These are phyloP conservation scores for Quaeritorhiza haematococci DNA, from an alignment of 371 early-diverging fungal genomes.

Conservation along the genomic window DNA sequence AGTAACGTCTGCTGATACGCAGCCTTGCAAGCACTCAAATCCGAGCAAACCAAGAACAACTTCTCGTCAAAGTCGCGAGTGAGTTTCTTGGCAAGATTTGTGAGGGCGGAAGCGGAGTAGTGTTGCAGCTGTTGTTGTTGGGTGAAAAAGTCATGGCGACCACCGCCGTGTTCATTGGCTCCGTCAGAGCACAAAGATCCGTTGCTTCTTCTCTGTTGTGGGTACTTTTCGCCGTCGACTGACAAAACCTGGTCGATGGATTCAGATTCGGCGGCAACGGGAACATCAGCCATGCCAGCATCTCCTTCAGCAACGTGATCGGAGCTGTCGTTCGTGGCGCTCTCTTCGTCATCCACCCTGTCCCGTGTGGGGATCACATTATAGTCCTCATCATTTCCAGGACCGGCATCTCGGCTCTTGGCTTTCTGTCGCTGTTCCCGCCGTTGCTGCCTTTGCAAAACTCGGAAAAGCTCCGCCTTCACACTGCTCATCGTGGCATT, in stretches of 20 bases:
- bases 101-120: no score
- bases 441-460: no score
- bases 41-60: conserved; percentile 33
- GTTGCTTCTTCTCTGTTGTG: background rate
- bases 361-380: conserved; percentile 17
- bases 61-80: conserved; percentile 42
- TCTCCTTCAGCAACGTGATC: background rate
- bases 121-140: background rate
- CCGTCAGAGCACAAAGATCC: background rate
- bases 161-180: background rate
- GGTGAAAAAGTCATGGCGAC: background rate
- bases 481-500: no score
- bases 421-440: no score
- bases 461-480: no score
- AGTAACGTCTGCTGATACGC: conserved; percentile 24
- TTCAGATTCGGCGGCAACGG: background rate
- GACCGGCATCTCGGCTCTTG: no score
- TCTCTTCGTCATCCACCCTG: conserved; percentile 34
- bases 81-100: conserved; percentile 9
- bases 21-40: conserved; percentile 32
- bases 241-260: background rate
- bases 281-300: no score
- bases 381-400: conserved; percentile 34
- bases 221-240: background rate
- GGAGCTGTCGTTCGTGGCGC: conserved; percentile 2